These are phyloP conservation scores for Saxophila tyrrhenica DNA, from an alignment of 495 filamentous ascomycete species.

Conservation along the genomic window DNA sequence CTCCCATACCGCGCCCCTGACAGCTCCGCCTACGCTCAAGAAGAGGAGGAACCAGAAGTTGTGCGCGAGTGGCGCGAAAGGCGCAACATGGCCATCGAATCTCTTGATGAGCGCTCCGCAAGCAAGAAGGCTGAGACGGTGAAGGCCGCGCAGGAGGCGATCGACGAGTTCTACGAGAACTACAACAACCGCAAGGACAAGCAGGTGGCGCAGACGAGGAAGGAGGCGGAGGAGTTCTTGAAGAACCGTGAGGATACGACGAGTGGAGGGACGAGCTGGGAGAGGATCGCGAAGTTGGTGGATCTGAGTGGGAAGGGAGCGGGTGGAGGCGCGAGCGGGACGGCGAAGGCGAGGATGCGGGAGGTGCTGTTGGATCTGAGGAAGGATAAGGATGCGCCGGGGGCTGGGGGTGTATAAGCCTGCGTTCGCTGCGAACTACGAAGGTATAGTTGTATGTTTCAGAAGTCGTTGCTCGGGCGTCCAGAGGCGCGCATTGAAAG, in stretches of 20 bases:
- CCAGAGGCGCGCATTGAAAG: no score
- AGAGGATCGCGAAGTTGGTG: constrained; percentile 91
- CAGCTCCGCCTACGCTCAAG: constrained; percentile 37
- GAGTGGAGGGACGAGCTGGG: constrained; percentile 93
- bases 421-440: no score
- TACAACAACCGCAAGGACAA: constrained; percentile 98
- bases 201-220: constrained; percentile 65
- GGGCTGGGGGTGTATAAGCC: constrained; percentile 45
- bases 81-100: constrained; percentile 62
- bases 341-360: constrained; percentile 88
- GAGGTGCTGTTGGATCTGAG: constrained; percentile 77
- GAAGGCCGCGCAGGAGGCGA: constrained; percentile 72
- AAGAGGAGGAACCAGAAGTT: constrained; percentile 73
- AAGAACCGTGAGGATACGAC: constrained; percentile 80
- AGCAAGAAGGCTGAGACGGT: constrained; percentile 70
- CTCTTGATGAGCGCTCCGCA: constrained; percentile 64
- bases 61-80: constrained; percentile 88
- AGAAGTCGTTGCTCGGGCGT: no score
- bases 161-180: constrained; percentile 98
- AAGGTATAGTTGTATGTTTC: background rate
- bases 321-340: constrained; percentile 73
- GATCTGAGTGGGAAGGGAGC: constrained; percentile 90
- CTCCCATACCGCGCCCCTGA: constrained; percentile 50
- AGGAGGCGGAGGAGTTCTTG: constrained; percentile 91
- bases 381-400: constrained; percentile 91